phyloP scores from a whole-genome alignment of 768 basidiomycete species.

The Tephrocybe rancida region DNA sequence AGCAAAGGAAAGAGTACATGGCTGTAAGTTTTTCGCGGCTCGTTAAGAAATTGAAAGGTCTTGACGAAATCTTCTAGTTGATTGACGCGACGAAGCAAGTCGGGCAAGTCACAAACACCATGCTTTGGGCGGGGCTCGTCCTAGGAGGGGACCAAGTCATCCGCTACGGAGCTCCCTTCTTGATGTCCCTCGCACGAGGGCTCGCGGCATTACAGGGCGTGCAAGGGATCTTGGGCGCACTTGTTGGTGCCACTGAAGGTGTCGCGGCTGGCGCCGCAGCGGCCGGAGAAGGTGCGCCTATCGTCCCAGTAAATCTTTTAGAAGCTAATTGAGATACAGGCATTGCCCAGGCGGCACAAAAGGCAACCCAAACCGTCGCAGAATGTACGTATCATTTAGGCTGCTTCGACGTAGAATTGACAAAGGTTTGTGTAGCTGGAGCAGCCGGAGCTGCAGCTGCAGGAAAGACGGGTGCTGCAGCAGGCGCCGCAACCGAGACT shows the following conservation, averaged over 20 bases:
- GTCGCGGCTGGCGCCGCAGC: not conserved
- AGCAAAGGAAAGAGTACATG: slow-evolving; percentile 1
- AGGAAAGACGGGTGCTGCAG: not conserved
- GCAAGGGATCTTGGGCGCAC: not conserved
- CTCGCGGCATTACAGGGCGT: not conserved
- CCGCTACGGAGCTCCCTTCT: not conserved
- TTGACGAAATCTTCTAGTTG: not conserved
- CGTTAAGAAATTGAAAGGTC: not conserved
- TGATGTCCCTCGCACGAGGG: not conserved
- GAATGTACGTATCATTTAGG: not conserved
- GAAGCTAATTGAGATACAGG: not conserved
- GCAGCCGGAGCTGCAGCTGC: slow-evolving; percentile 1
- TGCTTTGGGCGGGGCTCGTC: slow-evolving; percentile 1
- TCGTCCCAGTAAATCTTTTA: not conserved
- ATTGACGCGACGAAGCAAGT: slow-evolving; percentile 3
- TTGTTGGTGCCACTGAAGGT: not conserved
- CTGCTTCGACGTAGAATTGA: not conserved
- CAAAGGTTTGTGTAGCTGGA: not conserved
- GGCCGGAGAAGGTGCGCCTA: not conserved
- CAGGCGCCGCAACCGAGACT: not conserved
- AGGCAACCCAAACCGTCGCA: not conserved
- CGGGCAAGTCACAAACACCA: not conserved
- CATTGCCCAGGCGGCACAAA: slow-evolving; percentile 1
- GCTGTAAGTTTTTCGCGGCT: not conserved
- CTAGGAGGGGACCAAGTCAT: not conserved